Conservation (phyloP, 2,329 filamentous ascomycete genomes). For the Penicillium sp. region DNA sequence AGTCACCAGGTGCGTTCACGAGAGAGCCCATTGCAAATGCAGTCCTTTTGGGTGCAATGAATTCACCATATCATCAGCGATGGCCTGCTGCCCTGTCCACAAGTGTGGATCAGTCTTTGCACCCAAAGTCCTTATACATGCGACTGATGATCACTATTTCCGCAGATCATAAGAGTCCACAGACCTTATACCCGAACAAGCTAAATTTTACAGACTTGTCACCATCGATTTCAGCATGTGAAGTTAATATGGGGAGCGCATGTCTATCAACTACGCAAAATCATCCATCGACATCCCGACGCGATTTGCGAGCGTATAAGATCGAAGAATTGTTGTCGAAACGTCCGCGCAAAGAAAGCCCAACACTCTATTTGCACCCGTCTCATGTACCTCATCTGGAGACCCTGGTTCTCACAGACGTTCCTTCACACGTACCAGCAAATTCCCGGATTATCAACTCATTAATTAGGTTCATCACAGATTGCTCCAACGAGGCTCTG, state of each 20-base stretch:
- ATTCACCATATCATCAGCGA: constrained; percentile 16
- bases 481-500: constrained; percentile 51
- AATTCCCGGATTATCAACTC: constrained; percentile 39
- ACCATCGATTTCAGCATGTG: constrained; percentile 6
- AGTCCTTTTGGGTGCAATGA: neutral
- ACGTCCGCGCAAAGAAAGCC: constrained; percentile 29
- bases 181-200: neutral
- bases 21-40: constrained; percentile 1
- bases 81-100: constrained; percentile 28
- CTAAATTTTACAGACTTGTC: neutral
- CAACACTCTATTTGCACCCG: constrained; percentile 45
- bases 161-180: neutral
- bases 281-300: constrained; percentile 15
- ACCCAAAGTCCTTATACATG: constrained; percentile 38
- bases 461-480: constrained; percentile 50
- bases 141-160: constrained; percentile 1
- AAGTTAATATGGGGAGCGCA: constrained; percentile 2
- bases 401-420: constrained; percentile 52
- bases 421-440: constrained; percentile 43
- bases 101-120: constrained; percentile 41
- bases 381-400: constrained; percentile 50
- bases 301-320: constrained; percentile 24
- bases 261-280: constrained; percentile 9
- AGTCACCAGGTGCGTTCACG: constrained; percentile 35
- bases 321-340: constrained; percentile 37